These are phyloP conservation scores for Cladophialophora exuberans DNA, from an alignment of 2,329 filamentous ascomycete genomes.

Conservation along the genomic window DNA sequence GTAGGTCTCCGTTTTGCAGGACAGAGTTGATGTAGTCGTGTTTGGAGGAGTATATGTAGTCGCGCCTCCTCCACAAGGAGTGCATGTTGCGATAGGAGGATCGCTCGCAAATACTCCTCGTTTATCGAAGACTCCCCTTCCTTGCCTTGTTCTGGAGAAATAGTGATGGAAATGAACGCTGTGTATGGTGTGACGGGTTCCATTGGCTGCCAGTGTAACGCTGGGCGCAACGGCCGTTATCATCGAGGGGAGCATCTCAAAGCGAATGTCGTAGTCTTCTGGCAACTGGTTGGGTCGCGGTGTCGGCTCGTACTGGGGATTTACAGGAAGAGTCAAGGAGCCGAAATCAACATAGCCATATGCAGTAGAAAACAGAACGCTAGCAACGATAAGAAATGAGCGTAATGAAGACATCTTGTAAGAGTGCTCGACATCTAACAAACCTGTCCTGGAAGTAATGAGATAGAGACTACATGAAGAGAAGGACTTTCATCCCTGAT, in stretches of 20 bases:
- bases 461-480: background rate
- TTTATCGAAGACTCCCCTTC: constrained; percentile 23
- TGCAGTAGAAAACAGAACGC: constrained; percentile 10
- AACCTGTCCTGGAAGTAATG: background rate
- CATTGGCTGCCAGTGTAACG: constrained; percentile 23
- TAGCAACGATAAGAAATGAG: constrained; percentile 16
- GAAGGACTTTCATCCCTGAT: background rate
- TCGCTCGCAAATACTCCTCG: constrained; percentile 30
- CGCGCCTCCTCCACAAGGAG: constrained; percentile 22
- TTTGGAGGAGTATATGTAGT: background rate
- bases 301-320: constrained; percentile 20
- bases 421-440: background rate
- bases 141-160: constrained; percentile 24
- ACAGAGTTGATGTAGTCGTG: constrained; percentile 10
- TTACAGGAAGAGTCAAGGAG: constrained; percentile 21
- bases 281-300: constrained; percentile 30
- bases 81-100: constrained; percentile 30
- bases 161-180: constrained; percentile 30
- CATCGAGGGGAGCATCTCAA: constrained; percentile 27
- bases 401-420: constrained; percentile 11
- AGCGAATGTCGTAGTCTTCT: constrained; percentile 22
- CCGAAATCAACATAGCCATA: constrained; percentile 30
- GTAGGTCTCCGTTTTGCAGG: constrained; percentile 22
- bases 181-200: constrained; percentile 25
- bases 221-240: constrained; percentile 30